These are phyloP conservation scores for Colletotrichum somersetense DNA, from an alignment of 2,329 filamentous ascomycete species.

Conservation along the genomic window DNA sequence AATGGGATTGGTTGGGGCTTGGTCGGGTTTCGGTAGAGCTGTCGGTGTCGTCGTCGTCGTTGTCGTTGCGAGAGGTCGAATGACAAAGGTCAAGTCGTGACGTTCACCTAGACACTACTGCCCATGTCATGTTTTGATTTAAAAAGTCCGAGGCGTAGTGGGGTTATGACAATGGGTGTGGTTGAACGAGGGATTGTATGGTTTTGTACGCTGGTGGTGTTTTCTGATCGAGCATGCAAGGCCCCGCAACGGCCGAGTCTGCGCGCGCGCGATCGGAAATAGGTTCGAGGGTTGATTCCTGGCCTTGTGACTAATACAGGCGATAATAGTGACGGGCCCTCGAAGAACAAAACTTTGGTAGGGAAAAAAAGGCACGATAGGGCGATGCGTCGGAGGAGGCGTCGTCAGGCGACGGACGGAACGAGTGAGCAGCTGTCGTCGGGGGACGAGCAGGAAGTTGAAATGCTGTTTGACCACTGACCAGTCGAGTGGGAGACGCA, in stretches of 20 bases:
- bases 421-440: conserved; percentile 30
- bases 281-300: not conserved
- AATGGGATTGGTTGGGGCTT: conserved; percentile 26
- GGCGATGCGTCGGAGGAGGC: conserved; percentile 12
- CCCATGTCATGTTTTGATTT: conserved; percentile 30
- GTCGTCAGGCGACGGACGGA: conserved; percentile 28
- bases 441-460: not conserved
- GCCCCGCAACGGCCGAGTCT: conserved; percentile 12
- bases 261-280: conserved; percentile 11
- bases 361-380: not conserved
- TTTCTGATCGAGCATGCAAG: conserved; percentile 6
- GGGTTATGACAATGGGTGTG: not conserved
- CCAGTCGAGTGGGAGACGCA: not conserved
- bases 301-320: conserved; percentile 3
- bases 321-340: conserved; percentile 1
- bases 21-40: conserved; percentile 1
- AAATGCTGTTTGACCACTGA: conserved; percentile 11
- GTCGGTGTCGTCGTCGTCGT: conserved; percentile 15
- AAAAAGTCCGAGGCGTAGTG: conserved; percentile 2
- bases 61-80: not conserved
- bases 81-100: conserved; percentile 1
- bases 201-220: conserved; percentile 1
- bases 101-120: conserved; percentile 33
- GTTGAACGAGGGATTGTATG: conserved; percentile 1
- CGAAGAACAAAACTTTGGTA: not conserved